phyloP scores from a whole-genome alignment of 257 asterid species.

The Fraxinus americana region DNA sequence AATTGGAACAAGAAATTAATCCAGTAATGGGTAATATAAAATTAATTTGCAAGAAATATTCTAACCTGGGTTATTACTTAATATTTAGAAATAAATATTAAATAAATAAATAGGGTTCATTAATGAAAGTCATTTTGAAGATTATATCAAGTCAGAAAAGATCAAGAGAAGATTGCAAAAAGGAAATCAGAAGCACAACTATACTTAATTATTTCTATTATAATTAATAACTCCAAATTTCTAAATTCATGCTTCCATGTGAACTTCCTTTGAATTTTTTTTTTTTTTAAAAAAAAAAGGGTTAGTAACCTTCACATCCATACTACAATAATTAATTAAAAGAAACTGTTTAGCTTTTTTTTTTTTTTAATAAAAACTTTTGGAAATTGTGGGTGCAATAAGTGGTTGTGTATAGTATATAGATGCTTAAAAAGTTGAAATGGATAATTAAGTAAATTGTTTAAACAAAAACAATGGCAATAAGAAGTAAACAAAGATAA shows the following conservation, averaged over 20 bases:
- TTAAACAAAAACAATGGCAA: slow-evolving; percentile 8
- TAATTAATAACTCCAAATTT: slow-evolving; percentile 2
- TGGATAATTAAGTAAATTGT: neutral
- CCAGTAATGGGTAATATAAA: too few relatives aligned
- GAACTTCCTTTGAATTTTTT: slow-evolving; percentile 31
- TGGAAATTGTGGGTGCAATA: neutral
- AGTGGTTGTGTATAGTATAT: neutral
- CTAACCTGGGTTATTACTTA: neutral
- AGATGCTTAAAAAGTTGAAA: neutral
- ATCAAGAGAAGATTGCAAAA: neutral
- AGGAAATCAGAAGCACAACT: neutral
- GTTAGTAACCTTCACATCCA: neutral
- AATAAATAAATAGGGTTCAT: neutral
- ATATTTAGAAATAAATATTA: neutral
- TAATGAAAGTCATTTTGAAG: neutral
- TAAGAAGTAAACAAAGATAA: neutral
- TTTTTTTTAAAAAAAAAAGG: neutral
- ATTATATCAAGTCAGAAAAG: neutral
- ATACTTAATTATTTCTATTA: neutral
- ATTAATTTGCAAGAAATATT: neutral
- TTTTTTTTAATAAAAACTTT: neutral
- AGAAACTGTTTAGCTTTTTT: neutral
- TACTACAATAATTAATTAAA: neutral
- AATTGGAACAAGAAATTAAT: too few relatives aligned
- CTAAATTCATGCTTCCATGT: slow-evolving; percentile 41